These are phyloP conservation scores for Apophysomyces ossiformis DNA, from an alignment of 371 early-diverging fungal genomes.

Conservation along the genomic window DNA sequence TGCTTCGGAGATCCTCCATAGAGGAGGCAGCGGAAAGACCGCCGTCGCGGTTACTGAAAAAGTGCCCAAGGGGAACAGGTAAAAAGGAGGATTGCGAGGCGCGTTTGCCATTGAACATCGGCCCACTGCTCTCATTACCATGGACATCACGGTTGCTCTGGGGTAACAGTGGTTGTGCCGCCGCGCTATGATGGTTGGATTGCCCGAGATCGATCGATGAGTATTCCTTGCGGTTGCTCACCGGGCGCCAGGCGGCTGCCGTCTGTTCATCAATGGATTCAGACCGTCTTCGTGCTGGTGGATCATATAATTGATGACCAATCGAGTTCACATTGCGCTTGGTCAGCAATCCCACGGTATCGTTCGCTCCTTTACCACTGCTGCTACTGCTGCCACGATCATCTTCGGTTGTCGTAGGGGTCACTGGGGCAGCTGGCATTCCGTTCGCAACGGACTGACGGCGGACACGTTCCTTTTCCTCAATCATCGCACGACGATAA, in stretches of 20 bases:
- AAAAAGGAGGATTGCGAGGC: constrained; percentile 1
- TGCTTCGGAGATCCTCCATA: constrained; percentile 8
- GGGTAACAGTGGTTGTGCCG: constrained; percentile 13
- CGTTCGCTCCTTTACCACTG: not conserved
- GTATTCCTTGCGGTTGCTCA: constrained; percentile 5
- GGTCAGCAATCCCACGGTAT: constrained; percentile 4
- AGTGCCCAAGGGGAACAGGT: not conserved
- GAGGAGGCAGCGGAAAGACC: not conserved
- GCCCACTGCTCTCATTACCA: not conserved
- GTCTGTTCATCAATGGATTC: constrained; percentile 15
- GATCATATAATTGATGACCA: not conserved
- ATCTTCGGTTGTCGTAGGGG: not conserved
- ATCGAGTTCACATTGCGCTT: constrained; percentile 10
- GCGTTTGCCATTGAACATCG: not conserved
- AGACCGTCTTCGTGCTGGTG: constrained; percentile 10
- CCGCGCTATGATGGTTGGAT: not conserved
- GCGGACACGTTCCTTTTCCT: constrained; percentile 30
- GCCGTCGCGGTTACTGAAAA: constrained; percentile 4
- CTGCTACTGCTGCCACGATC: constrained; percentile 4
- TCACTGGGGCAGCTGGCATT: not conserved
- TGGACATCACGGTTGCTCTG: not conserved
- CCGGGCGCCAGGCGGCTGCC: constrained; percentile 14
- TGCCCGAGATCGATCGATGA: constrained; percentile 13
- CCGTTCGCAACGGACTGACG: constrained; percentile 26
- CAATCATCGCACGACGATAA: constrained; percentile 37